Conservation (phyloP, 2,329 filamentous ascomycete genomes). For the Colletotrichum spinosum region DNA sequence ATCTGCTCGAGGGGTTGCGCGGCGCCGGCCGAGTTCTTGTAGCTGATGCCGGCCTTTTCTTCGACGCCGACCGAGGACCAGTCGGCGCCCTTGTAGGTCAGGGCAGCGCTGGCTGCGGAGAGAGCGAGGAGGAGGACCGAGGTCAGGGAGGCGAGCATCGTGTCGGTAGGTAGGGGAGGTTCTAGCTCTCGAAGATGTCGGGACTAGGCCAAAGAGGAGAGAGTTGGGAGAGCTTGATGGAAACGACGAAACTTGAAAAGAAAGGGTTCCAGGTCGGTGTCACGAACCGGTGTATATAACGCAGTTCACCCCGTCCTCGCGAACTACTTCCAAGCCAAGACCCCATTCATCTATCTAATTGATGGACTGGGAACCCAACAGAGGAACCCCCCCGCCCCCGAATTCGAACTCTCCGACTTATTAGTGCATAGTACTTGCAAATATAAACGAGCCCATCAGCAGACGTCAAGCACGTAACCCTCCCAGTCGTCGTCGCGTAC, state of each 20-base stretch:
- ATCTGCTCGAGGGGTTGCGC: slow-evolving; percentile 71
- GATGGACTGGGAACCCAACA: slow-evolving; percentile 23
- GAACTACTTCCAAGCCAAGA: slow-evolving; percentile 5
- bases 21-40: slow-evolving; percentile 67
- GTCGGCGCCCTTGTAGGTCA: slow-evolving; percentile 75
- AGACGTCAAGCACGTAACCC: slow-evolving; percentile 8
- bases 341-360: slow-evolving; percentile 28
- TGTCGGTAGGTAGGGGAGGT: slow-evolving; percentile 5
- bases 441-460: slow-evolving; percentile 10
- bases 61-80: slow-evolving; percentile 76
- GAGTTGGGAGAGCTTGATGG: background rate
- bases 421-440: background rate
- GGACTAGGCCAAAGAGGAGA: background rate
- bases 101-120: slow-evolving; percentile 52
- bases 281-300: slow-evolving; percentile 6
- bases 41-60: slow-evolving; percentile 70
- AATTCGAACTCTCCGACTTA: slow-evolving; percentile 10
- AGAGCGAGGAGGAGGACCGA: slow-evolving; percentile 32
- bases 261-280: too few relatives aligned
- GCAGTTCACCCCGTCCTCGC: background rate
- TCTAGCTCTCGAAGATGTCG: slow-evolving; percentile 6
- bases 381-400: background rate
- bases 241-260: background rate
- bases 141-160: slow-evolving; percentile 34
- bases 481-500: slow-evolving; percentile 1